Evolutionary conservation across 1,284 basidiomycete species (phyloP).

Genomic region (Chondrostereum purpureum): DNA sequence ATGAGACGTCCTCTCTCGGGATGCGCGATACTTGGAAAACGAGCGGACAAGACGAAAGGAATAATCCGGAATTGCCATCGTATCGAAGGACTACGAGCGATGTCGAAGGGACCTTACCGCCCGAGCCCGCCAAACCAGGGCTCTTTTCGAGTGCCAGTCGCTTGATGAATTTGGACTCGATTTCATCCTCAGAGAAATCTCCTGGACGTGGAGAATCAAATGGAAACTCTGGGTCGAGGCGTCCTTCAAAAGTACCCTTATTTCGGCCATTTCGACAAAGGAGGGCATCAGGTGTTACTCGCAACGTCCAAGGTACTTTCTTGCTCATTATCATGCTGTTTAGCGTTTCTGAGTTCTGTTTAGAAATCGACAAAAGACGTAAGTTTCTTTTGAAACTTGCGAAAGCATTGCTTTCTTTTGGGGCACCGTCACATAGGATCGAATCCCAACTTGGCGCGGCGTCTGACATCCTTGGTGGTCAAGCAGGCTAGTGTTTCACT

Average conservation of each 20-base stretch:
- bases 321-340: background rate
- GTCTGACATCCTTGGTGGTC: conserved; percentile 36
- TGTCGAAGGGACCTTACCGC: conserved; percentile 9
- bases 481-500: conserved; percentile 29
- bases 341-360: conserved; percentile 1
- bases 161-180: conserved; percentile 2
- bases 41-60: conserved; percentile 6
- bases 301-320: conserved; percentile 29
- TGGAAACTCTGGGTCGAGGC: too few species aligned
- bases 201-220: too few species aligned
- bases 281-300: conserved; percentile 23
- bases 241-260: conserved; percentile 7
- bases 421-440: conserved; percentile 82
- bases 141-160: conserved; percentile 4
- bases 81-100: conserved; percentile 8
- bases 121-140: conserved; percentile 4
- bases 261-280: conserved; percentile 14
- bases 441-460: conserved; percentile 68
- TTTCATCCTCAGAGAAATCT: background rate
- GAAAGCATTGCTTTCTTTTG: conserved; percentile 74
- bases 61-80: background rate
- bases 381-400: conserved; percentile 78
- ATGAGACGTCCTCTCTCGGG: too few species aligned
- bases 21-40: too few species aligned
- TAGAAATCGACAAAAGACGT: conserved; percentile 57